Evolutionary conservation across 164 flowering plant species (phyloP), one percentile per base, ranked within the genome.

Genomic region (Vitis riparia): DNA sequence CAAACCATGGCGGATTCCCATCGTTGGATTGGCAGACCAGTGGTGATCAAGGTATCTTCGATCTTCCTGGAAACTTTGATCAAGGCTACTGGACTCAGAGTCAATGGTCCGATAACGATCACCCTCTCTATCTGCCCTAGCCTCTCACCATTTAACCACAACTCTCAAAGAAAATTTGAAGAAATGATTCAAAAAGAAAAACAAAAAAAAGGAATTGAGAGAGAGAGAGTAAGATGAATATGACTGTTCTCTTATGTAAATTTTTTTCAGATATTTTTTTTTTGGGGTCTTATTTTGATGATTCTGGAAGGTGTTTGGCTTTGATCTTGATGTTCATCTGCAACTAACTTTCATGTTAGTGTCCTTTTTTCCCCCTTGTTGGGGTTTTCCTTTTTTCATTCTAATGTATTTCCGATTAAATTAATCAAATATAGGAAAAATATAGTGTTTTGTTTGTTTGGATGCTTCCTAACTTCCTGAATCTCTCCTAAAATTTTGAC

Each of bases 71-170:
- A 58, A 61, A 82, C 72, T 78, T 81, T 63, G 97, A 91, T 85
- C 92, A 88, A 15, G 73, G 75, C 2, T 88, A 82, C 78, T 91
- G 97, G 97, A 79, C 73, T 69, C 91, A 88, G 64, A 72, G 59
- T 72, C 93, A 86, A 55, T 91, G 93, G 92, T 57, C 69, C 63
- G 87, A 84, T 49, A 76, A 64, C 52, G 90, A 84, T 56, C 82
- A 83, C 11, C 57, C 78, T 29, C 81, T 85, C 50, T 84, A 75
- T 59, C 84, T 85, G 51, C 91, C 90, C 11, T 76, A 50, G 66
- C 17, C 27, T 16, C 59, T 53, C 60, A 62, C 29, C 29, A 14
- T 37, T 57, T 16, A 23, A 44, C 50, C 27, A 37, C 15, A 58
- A 50, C 15, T 53, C 62, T 52, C 60, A 30, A 15, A 55, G 55